These are phyloP conservation scores for Theileria equi DNA, from an alignment of 169 alveolate species.

Conservation along the genomic window DNA sequence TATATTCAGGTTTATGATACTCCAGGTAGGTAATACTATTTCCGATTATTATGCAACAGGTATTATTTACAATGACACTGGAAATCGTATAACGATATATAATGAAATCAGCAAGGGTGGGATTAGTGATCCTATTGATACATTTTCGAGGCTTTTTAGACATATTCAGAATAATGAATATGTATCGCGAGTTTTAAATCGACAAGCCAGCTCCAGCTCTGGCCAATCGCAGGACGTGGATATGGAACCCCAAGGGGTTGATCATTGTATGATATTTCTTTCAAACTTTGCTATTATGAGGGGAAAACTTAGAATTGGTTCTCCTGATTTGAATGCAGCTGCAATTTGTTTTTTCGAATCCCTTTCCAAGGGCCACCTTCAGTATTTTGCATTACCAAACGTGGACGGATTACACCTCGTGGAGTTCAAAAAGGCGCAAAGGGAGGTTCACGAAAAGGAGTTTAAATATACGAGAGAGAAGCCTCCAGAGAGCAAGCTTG, in stretches of 20 bases:
- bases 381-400: neutral
- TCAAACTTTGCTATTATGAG: neutral
- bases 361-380: neutral
- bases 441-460: neutral
- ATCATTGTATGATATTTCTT: neutral
- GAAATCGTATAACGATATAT: neutral
- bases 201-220: too few species aligned
- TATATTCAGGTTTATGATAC: slow-evolving; percentile 2
- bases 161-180: neutral
- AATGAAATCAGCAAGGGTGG: neutral
- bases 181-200: too few species aligned
- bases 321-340: neutral
- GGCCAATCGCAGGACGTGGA: too few species aligned
- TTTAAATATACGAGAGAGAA: neutral
- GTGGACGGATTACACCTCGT: neutral
- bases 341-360: neutral
- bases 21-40: too few species aligned
- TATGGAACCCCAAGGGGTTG: too few species aligned
- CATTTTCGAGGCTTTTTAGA: neutral
- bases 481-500: neutral
- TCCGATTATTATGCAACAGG: too few species aligned
- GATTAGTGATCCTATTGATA: slow-evolving; percentile 4
- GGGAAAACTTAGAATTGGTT: neutral
- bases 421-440: neutral
- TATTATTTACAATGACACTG: neutral